These are phyloP conservation scores for Suillus hirtellus DNA, from an alignment of 768 basidiomycete species.

Conservation along the genomic window DNA sequence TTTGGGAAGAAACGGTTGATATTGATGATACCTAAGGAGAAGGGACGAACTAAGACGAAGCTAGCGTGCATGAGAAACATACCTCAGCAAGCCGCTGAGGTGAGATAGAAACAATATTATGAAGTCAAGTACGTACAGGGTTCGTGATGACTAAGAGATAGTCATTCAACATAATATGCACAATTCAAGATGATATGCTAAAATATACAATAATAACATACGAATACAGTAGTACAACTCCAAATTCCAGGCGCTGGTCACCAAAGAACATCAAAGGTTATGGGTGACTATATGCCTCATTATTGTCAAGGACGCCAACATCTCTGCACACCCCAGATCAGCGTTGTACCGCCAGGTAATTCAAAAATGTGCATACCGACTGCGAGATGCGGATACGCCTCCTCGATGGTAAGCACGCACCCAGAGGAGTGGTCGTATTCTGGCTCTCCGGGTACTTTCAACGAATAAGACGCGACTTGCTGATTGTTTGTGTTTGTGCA, in stretches of 20 bases:
- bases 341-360: constrained; percentile 12
- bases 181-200: constrained; percentile 10
- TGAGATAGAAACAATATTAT: too few relatives aligned
- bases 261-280: constrained; percentile 33
- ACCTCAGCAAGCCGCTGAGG: too few relatives aligned
- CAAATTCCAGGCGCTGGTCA: neutral
- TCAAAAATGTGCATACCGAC: constrained; percentile 43
- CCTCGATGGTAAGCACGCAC: constrained; percentile 63
- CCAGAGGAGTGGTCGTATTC: constrained; percentile 56
- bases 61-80: too few relatives aligned
- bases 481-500: constrained; percentile 54
- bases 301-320: constrained; percentile 60
- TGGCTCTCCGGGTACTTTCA: constrained; percentile 56
- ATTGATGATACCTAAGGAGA: too few relatives aligned
- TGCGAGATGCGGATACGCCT: constrained; percentile 55
- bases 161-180: constrained; percentile 3
- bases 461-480: constrained; percentile 60
- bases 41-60: too few relatives aligned
- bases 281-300: constrained; percentile 62
- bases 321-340: constrained; percentile 39
- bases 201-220: constrained; percentile 12
- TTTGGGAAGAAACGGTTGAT: too few relatives aligned
- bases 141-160: too few relatives aligned
- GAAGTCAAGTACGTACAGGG: too few relatives aligned
- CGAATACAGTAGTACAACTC: constrained; percentile 6